Base-by-base conservation (phyloP, 2,329 filamentous ascomycete species). In the Aspergillus fumigatus region DNA sequence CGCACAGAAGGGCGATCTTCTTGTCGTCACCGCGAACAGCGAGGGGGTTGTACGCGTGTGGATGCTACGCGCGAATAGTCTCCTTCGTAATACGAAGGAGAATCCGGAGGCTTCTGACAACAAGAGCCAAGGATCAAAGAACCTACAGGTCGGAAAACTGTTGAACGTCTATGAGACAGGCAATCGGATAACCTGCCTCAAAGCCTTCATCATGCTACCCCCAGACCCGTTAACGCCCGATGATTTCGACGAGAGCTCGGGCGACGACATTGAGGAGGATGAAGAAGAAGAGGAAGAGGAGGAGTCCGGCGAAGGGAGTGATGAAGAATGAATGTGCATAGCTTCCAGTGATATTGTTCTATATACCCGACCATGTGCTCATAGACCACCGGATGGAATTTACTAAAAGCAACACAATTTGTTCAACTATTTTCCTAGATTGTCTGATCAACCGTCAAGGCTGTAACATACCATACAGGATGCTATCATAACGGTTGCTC, bases 151-250 rank as follows among this genome's bases (percentile, higher is more conserved):
- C 23, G 92, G 90, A 29, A 81, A 76, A 62, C 70, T 95, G 54
- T 71, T 96, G 48, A 91, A 87, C 17, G 86, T 83, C 32, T 94
- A 94, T 67, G 88, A 92, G 73, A 96, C 92, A 23, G 86, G 88
- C 48, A 92, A 93, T 71, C 82, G 94, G 55, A 92, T 97, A 63
- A 97, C 92, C 40, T 97, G 94, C 71, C 70, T 97, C 67, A 86
- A 85, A 65, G 88, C 88, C 23, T 97, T 96, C 77, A 79, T 90
- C 61, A 95, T 97, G 90, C 83, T 89, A 72, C 82, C 86, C 65
- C 79, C 75, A 4, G 68, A 72, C 41, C 66, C 82, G 49, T 82
- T 84, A 17, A 84, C 86, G 43, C 82, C 82, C 49, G 79, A 81
- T 61, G 74, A 73, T 45, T 25, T 21, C 5, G 43, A 47, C 3